Base-by-base conservation (phyloP, 75 land plant species). In the Adiantum capillusveneris region DNA sequence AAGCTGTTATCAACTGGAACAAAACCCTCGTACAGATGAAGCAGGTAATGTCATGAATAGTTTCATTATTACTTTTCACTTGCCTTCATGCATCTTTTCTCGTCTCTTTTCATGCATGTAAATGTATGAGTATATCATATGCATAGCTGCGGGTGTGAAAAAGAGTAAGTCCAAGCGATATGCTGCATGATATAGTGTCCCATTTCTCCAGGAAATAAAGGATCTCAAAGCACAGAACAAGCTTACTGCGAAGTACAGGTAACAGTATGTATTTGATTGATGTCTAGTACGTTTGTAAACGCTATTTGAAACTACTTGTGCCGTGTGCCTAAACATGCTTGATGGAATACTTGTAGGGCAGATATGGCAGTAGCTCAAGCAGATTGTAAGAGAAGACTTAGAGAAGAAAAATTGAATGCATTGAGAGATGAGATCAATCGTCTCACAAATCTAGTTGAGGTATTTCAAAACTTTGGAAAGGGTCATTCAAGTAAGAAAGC, bases 301-400 rank as follows among this genome's bases (percentile, higher is more conserved):
- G n/a, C n/a, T n/a, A n/a, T n/a, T n/a, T n/a, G n/a, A n/a, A n/a
- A n/a, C n/a, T n/a, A n/a, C n/a, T n/a, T n/a, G n/a, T n/a, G n/a
- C n/a, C n/a, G 9, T 34, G 9, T 34, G 37, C 37, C 37, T 34
- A 34, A 34, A 34, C 37, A 5, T 34, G 37, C 37, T 34, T 9
- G 37, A 34, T 34, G 7, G 9, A 34, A 34, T 34, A 34, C 50
- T n/a, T 60, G 45, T 44, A 60, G 63, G 48, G 63, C 63, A 44
- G 63, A 60, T 60, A 44, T 60, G 16, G 46, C 45, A 22, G 19
- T 27, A 41, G 63, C 63, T 27, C 9, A 39, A 60, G 63, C 63
- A 41, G 63, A 60, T 22, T 60, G 63, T 44, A 60, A 60, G 43
- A 48, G 63, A 20, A 60, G 63, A 44, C 14, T 41, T 13, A 20